phyloP scores from a whole-genome alignment of 768 basidiomycete species.

The Leccinum boreale region DNA sequence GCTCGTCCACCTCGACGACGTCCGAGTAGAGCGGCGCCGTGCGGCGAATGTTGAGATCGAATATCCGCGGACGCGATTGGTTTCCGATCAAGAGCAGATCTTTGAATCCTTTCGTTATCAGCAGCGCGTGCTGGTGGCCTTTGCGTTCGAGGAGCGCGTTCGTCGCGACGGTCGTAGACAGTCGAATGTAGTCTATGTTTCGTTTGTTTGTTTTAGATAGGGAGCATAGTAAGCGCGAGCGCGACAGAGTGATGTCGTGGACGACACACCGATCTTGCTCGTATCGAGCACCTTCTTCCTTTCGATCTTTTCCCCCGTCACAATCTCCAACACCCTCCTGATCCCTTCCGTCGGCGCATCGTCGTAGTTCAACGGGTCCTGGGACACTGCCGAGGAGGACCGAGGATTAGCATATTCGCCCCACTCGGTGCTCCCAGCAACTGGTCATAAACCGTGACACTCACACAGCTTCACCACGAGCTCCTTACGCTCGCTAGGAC shows the following conservation, averaged over 20 bases:
- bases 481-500: conserved; percentile 60
- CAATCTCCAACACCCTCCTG: conserved; percentile 75
- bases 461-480: conserved; percentile 86
- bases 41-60: conserved; percentile 88
- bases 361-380: conserved; percentile 81
- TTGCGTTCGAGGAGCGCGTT: conserved; percentile 95
- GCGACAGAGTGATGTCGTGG: no score
- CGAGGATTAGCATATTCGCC: neutral
- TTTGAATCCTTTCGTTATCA: conserved; percentile 89
- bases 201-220: neutral
- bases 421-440: neutral
- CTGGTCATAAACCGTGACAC: conserved; percentile 18
- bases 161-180: conserved; percentile 94
- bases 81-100: conserved; percentile 93
- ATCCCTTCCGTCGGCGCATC: conserved; percentile 97
- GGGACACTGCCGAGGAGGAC: conserved; percentile 57
- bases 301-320: conserved; percentile 64
- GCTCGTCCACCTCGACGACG: conserved; percentile 72
- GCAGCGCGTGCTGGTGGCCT: conserved; percentile 85
- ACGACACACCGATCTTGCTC: conserved; percentile 67
- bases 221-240: neutral
- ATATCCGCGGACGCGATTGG: conserved; percentile 91
- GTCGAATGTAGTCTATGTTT: conserved; percentile 75
- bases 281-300: conserved; percentile 67
- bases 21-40: conserved; percentile 72